phyloP scores from a whole-genome alignment of 495 filamentous ascomycete species.

The Penicillium chermesinum region DNA sequence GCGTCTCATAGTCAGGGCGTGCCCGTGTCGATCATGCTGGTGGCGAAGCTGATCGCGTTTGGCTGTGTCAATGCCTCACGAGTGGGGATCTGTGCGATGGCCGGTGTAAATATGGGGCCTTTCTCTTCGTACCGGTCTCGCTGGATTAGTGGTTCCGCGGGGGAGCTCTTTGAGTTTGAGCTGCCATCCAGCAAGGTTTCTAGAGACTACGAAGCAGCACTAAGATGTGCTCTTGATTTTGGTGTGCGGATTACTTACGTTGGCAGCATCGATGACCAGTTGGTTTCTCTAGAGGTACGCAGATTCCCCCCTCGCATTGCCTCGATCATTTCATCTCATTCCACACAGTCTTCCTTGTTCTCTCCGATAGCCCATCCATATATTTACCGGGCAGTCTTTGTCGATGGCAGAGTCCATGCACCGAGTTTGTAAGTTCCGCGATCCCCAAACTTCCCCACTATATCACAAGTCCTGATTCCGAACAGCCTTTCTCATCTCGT shows the following conservation, averaged over 20 bases:
- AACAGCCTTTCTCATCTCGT: constrained; percentile 76
- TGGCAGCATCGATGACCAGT: constrained; percentile 93
- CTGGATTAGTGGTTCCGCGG: constrained; percentile 79
- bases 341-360: constrained; percentile 70
- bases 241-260: constrained; percentile 79
- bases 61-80: constrained; percentile 63
- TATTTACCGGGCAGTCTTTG: constrained; percentile 88
- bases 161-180: constrained; percentile 90
- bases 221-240: constrained; percentile 66
- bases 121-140: constrained; percentile 82
- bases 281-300: constrained; percentile 80
- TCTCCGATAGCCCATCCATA: constrained; percentile 80
- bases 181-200: constrained; percentile 73
- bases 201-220: constrained; percentile 68
- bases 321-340: neutral
- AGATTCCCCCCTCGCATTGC: neutral
- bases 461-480: constrained; percentile 3
- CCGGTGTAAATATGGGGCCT: constrained; percentile 88
- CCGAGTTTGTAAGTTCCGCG: constrained; percentile 68
- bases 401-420: constrained; percentile 87
- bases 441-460: neutral
- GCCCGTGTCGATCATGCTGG: constrained; percentile 86
- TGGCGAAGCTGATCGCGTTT: constrained; percentile 81
- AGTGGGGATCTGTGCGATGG: constrained; percentile 87
- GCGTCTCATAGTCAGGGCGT: constrained; percentile 95